These are phyloP conservation scores for Peronosclerospora sorghi DNA, from an alignment of 352 stramenopile genomes.

Conservation along the genomic window DNA sequence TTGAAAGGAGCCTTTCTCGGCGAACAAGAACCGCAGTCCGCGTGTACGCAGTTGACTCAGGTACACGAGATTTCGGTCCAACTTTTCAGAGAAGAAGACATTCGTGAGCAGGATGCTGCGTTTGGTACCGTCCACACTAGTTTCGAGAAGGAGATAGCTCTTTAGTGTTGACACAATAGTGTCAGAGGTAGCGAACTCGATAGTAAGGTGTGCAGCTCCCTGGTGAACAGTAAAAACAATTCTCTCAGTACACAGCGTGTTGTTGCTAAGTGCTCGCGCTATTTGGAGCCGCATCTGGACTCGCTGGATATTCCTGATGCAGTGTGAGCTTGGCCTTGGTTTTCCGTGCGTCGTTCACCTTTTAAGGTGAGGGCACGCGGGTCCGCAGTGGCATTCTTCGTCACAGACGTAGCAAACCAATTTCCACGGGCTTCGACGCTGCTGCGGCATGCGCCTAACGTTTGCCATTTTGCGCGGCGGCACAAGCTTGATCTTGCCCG, in stretches of 20 bases:
- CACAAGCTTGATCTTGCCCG: background rate
- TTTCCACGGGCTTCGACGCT: too few species aligned
- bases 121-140: background rate
- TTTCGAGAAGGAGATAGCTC: background rate
- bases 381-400: conserved; percentile 2
- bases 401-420: conserved; percentile 11
- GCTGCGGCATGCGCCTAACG: too few species aligned
- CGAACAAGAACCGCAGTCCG: background rate
- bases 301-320: background rate
- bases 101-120: conserved; percentile 2
- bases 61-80: background rate
- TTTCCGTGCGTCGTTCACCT: background rate
- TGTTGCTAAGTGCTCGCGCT: background rate
- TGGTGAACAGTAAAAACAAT: background rate
- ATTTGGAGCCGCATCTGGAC: background rate
- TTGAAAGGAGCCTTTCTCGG: background rate
- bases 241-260: background rate
- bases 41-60: too few species aligned
- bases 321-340: conserved; percentile 1
- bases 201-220: background rate
- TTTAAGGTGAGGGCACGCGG: conserved; percentile 1
- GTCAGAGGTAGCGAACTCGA: conserved; percentile 5
- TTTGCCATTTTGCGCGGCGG: background rate
- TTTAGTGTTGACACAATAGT: background rate
- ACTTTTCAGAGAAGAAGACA: background rate